Conservation (phyloP, 2,329 filamentous ascomycete species). For the Balansia obtecta region DNA sequence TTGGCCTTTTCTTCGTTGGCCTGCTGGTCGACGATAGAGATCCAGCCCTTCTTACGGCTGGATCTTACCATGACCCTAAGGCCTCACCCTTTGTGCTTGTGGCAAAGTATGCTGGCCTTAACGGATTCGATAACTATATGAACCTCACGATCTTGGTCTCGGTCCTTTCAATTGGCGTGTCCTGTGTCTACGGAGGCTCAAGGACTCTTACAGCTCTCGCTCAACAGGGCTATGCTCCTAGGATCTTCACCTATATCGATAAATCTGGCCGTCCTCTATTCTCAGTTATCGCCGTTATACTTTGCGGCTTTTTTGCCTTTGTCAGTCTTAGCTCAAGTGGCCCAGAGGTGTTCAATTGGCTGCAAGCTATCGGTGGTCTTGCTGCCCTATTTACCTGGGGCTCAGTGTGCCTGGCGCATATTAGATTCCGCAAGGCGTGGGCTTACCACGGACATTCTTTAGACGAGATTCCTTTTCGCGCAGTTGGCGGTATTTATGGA, state of each 20-base stretch:
- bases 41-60: conserved; percentile 28
- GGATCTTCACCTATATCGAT: conserved; percentile 44
- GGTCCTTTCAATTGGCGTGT: conserved; percentile 46
- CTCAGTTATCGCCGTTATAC: conserved; percentile 33
- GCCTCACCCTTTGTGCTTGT: conserved; percentile 46
- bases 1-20: conserved; percentile 39
- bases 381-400: conserved; percentile 53
- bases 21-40: conserved; percentile 36
- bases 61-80: conserved; percentile 28
- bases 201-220: conserved; percentile 47
- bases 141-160: conserved; percentile 47
- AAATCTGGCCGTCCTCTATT: conserved; percentile 41
- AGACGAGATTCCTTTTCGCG: conserved; percentile 55
- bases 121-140: conserved; percentile 44
- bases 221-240: conserved; percentile 46
- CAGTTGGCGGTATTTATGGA: conserved; percentile 47
- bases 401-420: conserved; percentile 50
- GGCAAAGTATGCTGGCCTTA: conserved; percentile 38
- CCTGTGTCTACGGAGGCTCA: conserved; percentile 45
- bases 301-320: conserved; percentile 37
- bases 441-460: conserved; percentile 43
- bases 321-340: conserved; percentile 31
- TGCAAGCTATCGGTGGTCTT: conserved; percentile 48
- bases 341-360: conserved; percentile 45
- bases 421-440: conserved; percentile 53